Percentiles rank a stretch among this genome's conserved stretches.
These are phyloP conservation scores for Passiflora organensis DNA, from an alignment of 345 rosid genomes.

Conservation along the genomic window DNA sequence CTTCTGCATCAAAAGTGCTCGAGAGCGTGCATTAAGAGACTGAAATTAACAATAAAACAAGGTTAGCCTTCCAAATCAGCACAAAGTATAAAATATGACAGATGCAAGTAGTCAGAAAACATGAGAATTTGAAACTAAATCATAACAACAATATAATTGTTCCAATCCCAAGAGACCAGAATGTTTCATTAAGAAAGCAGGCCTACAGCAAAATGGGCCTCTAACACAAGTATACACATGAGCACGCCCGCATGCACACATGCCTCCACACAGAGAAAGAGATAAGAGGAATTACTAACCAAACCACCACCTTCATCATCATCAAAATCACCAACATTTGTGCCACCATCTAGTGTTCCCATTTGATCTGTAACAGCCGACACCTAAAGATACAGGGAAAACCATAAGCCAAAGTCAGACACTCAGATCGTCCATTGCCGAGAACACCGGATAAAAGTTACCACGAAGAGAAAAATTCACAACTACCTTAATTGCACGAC, in stretches of 20 bases:
- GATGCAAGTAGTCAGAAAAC: neutral
- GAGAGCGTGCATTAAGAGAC: conserved; percentile 86
- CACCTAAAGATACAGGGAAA: conserved; percentile 41
- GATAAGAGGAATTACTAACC: conserved; percentile 49
- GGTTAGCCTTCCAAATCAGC: too few relatives aligned
- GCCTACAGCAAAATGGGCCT: neutral
- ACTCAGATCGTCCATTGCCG: neutral
- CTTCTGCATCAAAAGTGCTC: conserved; percentile 87
- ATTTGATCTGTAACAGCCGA: conserved; percentile 90
- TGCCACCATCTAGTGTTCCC: conserved; percentile 52
- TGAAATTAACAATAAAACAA: conserved; percentile 29
- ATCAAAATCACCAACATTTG: conserved; percentile 78
- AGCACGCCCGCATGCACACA: too few relatives aligned
- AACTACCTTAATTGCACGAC: conserved; percentile 78
- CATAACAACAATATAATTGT: neutral
- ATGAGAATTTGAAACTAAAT: neutral
- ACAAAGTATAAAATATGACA: neutral
- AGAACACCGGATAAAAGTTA: neutral
- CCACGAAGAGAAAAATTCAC: neutral
- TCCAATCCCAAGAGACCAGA: neutral
- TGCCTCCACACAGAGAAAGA: neutral
- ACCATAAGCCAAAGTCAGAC: conserved; percentile 1
- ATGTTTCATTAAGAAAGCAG: neutral
- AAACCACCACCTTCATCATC: conserved; percentile 95
- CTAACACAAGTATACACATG: too few relatives aligned